Conservation (phyloP, 192 early-diverging fungal species). For the Funneliformis mosseae region DNA sequence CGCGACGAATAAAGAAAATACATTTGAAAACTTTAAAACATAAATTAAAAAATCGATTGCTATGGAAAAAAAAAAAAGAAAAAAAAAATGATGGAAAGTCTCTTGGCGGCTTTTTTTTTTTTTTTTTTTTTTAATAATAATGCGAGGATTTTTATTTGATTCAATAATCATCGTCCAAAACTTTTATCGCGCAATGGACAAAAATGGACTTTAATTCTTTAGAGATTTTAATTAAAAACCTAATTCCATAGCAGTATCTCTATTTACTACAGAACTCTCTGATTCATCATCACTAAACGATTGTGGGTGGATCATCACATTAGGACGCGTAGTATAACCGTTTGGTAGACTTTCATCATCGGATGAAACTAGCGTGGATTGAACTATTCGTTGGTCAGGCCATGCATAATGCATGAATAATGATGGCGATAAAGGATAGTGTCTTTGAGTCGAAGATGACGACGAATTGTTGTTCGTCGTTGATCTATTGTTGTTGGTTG, state of each 20-base stretch:
- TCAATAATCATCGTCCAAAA: neutral
- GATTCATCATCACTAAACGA: neutral
- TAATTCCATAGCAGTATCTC: neutral
- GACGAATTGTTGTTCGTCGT: no score
- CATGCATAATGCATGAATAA: neutral
- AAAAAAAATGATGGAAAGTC: no score
- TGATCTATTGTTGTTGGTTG: no score
- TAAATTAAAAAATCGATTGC: no score
- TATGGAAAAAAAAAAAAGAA: no score
- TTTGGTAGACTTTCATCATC: neutral
- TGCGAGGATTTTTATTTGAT: neutral
- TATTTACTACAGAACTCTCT: neutral
- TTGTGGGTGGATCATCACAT: neutral
- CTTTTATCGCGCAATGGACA: no score
- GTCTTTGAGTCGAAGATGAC: neutral
- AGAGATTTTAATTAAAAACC: no score
- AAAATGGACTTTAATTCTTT: no score
- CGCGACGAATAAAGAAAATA: no score
- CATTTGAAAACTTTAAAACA: no score
- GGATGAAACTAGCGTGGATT: neutral
- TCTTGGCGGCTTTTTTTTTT: no score
- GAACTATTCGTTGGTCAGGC: neutral
- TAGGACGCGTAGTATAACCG: neutral
- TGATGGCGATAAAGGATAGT: neutral
- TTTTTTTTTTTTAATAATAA: no score